Base-by-base conservation (phyloP, 306 rosid genomes). In the Corylus americana region DNA sequence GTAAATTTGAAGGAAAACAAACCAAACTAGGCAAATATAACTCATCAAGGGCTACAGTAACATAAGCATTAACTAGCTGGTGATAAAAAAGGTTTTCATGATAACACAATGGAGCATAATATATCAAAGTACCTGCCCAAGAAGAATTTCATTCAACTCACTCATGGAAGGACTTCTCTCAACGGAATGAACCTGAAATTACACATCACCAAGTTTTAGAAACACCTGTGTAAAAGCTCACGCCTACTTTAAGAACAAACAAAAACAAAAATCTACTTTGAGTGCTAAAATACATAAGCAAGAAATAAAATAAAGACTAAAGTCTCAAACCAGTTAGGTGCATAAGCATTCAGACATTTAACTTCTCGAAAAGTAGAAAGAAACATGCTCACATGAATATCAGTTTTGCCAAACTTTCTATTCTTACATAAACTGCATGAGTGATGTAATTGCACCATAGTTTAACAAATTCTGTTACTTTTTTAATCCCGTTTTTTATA, bases 91-190 rank as follows among this genome's bases (percentile, higher is more conserved):
- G 12, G 12, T 67, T 13, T 25, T 67, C n/a, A 67, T 39, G 8
- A 39, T 31, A 9, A 44, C 18, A 67, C 44, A 4, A 4, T n/a
- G 71, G 71, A 68, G 77, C 78, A 79, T 10, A 74, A 77, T 25
- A 77, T 72, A 72, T 81, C 69, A 68, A 77, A 70, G 35, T 89
- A 96, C 99, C 99, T 96, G 99, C 55, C 97, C 99, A 57, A 85
- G 89, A 80, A 90, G 96, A 89, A 96, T 91, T 86, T 96, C 97
- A 74, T 96, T 96, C 88, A 93, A 75, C 85, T 91, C 97, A 84
- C 99, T 96, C 99, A 96, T 90, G 80, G 99, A 96, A 83, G 99
- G 99, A 68, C 97, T 91, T 90, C 86, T 96, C 89, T 96, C 99
- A 45, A 96, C 86, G 79, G 97, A 97, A 69, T 86, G 92, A 86